Evolutionary conservation across 306 rosid genomes (phyloP).

Genomic region (Dryas alaskensis): DNA sequence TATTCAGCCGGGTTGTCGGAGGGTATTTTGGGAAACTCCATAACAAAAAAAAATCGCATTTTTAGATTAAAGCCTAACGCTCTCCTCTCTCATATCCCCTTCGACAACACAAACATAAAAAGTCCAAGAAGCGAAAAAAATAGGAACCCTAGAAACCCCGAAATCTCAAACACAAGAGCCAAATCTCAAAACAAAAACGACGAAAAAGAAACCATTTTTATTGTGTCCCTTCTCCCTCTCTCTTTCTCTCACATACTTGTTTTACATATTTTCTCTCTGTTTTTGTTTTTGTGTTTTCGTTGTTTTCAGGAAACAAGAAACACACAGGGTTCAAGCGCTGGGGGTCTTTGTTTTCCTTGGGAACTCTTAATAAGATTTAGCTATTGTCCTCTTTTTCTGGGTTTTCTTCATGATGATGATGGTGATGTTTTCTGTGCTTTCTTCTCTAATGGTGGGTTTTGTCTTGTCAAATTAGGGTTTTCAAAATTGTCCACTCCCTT

Average conservation of each 20-base stretch:
- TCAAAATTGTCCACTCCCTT: conserved; percentile 19
- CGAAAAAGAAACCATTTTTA: background rate
- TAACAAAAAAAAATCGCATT: background rate
- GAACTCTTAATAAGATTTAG: conserved; percentile 3
- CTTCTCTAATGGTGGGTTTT: conserved; percentile 48
- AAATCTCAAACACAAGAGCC: background rate
- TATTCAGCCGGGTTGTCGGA: background rate
- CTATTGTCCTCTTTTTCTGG: conserved; percentile 13
- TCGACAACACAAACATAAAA: background rate
- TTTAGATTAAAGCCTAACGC: background rate
- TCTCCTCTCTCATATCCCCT: background rate
- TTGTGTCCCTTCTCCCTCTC: background rate
- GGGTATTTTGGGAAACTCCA: background rate
- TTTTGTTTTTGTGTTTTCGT: conserved; percentile 7
- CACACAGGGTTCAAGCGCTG: background rate
- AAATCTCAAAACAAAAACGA: background rate
- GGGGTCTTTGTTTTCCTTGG: conserved; percentile 21
- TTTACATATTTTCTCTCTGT: background rate
- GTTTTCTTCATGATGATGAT: conserved; percentile 4
- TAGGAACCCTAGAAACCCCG: conserved; percentile 24
- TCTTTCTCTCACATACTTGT: background rate
- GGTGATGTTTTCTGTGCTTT: conserved; percentile 34
- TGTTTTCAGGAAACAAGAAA: conserved; percentile 7
- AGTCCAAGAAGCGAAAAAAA: background rate
- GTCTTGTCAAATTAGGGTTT: conserved; percentile 75